These are phyloP conservation scores for Cystobasidium pallidum DNA, from an alignment of 1,284 basidiomycete species.

Conservation along the genomic window DNA sequence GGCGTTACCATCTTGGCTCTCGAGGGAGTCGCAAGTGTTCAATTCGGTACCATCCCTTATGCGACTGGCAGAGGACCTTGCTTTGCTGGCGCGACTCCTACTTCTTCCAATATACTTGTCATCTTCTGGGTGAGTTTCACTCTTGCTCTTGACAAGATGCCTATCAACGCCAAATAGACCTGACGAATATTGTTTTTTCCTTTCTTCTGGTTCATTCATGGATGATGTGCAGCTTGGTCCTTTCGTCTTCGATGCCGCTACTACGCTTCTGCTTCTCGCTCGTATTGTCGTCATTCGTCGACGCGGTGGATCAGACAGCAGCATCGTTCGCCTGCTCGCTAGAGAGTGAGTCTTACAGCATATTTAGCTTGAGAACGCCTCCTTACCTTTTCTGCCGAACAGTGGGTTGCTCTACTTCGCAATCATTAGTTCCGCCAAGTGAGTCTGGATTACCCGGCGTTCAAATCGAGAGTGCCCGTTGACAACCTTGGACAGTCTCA, in stretches of 20 bases:
- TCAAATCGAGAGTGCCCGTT: too few relatives aligned
- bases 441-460: background rate
- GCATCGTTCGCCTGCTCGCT: slow-evolving; percentile 29
- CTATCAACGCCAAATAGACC: background rate
- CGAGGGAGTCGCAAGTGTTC: slow-evolving; percentile 4
- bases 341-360: slow-evolving; percentile 15
- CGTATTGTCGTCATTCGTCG: slow-evolving; percentile 23
- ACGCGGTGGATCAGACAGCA: slow-evolving; percentile 31
- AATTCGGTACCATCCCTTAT: slow-evolving; percentile 28
- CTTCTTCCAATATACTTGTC: slow-evolving; percentile 28
- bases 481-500: slow-evolving; percentile 10
- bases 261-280: slow-evolving; percentile 18
- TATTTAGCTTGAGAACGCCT: background rate
- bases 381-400: background rate
- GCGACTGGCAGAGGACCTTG: slow-evolving; percentile 32
- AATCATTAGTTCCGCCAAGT: slow-evolving; percentile 37
- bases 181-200: too few relatives aligned
- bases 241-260: slow-evolving; percentile 33
- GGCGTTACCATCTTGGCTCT: slow-evolving; percentile 6
- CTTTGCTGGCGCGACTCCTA: slow-evolving; percentile 31
- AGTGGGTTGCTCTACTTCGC: slow-evolving; percentile 37
- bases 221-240: slow-evolving; percentile 26
- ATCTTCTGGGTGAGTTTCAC: slow-evolving; percentile 26
- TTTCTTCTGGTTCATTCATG: too few relatives aligned
- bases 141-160: background rate